A percentile compares a stretch with the other conserved stretches of the same genome.
Evolutionary conservation across 306 rosid species (phyloP).

Genomic region (Vachellia pachyceras): DNA sequence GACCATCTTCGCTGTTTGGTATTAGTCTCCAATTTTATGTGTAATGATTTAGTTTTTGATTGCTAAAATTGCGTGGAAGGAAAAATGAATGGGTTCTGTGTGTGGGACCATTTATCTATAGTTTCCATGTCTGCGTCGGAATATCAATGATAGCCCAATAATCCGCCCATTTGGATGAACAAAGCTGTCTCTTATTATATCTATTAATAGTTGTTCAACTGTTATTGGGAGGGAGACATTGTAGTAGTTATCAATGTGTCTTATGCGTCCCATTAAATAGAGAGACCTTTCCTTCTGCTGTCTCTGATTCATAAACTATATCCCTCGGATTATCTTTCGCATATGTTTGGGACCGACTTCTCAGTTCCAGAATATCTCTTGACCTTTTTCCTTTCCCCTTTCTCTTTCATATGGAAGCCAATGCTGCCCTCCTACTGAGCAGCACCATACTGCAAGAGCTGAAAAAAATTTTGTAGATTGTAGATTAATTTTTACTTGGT

Average conservation of each 20-base stretch:
- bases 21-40: slow-evolving; percentile 16
- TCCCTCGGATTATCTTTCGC: slow-evolving; percentile 31
- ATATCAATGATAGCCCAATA: background rate
- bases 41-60: slow-evolving; percentile 29
- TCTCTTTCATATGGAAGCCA: background rate
- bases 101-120: slow-evolving; percentile 22
- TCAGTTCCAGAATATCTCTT: background rate
- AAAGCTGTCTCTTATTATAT: slow-evolving; percentile 30
- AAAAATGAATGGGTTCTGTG: background rate
- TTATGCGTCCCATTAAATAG: background rate
- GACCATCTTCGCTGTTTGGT: slow-evolving; percentile 9
- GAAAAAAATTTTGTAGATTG: background rate
- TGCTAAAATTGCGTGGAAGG: slow-evolving; percentile 25
- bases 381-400: background rate
- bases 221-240: slow-evolving; percentile 34
- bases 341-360: background rate
- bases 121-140: slow-evolving; percentile 19
- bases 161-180: slow-evolving; percentile 8
- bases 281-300: slow-evolving; percentile 31
- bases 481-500: background rate
- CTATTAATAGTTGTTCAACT: slow-evolving; percentile 32
- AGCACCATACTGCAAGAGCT: background rate
- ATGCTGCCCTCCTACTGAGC: background rate
- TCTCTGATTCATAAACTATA: slow-evolving; percentile 17
- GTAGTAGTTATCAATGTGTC: background rate